Percentiles rank a stretch among this genome's conserved stretches.
phyloP scores from a whole-genome alignment of 306 rosid genomes.

The Begonia peltatifolia region DNA sequence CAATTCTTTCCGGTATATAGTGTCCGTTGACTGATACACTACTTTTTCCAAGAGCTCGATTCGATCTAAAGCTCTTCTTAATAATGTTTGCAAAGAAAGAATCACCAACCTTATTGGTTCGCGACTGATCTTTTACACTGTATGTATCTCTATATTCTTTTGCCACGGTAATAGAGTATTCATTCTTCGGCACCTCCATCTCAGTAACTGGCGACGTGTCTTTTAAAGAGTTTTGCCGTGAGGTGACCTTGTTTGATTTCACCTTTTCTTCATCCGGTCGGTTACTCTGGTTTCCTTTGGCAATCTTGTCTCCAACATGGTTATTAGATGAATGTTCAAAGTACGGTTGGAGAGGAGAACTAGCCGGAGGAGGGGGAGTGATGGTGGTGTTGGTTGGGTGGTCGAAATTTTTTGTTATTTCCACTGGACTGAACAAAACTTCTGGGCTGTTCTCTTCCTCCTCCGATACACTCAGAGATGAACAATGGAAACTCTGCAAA shows the following conservation, averaged over 20 bases:
- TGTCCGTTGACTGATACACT: constrained; percentile 63
- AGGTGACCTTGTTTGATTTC: constrained; percentile 42
- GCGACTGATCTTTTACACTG: constrained; percentile 48
- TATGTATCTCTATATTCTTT: constrained; percentile 63
- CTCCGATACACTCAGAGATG: constrained; percentile 61
- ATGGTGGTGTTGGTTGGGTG: constrained; percentile 25
- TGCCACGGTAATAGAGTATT: constrained; percentile 45
- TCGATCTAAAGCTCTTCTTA: constrained; percentile 65
- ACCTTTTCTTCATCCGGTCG: constrained; percentile 66
- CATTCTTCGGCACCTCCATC: constrained; percentile 73
- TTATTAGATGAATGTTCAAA: constrained; percentile 49
- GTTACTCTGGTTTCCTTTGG: constrained; percentile 62
- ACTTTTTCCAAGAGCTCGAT: constrained; percentile 36
- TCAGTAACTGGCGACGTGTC: constrained; percentile 70
- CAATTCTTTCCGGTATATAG: constrained; percentile 36
- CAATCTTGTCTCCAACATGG: constrained; percentile 37
- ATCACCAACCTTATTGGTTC: constrained; percentile 53
- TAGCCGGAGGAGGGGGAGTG: constrained; percentile 46
- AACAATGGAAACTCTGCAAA: constrained; percentile 56
- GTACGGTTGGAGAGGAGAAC: constrained; percentile 65
- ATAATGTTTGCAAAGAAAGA: constrained; percentile 64
- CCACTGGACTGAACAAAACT: constrained; percentile 24
- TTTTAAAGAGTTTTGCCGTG: constrained; percentile 66
- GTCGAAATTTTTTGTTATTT: constrained; percentile 25
- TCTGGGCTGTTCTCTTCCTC: constrained; percentile 53